phyloP scores from a whole-genome alignment of 345 rosid genomes.

The Bruguiera parviflora region DNA sequence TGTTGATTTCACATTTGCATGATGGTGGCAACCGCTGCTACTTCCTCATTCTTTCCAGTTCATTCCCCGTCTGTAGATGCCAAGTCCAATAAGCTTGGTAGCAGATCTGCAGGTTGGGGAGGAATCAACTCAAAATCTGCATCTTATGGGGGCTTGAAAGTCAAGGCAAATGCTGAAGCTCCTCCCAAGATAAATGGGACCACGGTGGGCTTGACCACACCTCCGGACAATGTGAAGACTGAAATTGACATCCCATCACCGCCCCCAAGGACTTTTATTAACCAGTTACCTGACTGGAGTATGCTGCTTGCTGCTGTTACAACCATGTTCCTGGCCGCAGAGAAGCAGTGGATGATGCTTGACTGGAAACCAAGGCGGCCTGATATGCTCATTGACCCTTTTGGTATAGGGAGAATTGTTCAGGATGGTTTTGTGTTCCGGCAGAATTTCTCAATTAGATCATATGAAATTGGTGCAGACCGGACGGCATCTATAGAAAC shows the following conservation, averaged over 20 bases:
- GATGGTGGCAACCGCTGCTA: constrained; percentile 81
- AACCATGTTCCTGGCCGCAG: constrained; percentile 93
- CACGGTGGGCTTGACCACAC: constrained; percentile 41
- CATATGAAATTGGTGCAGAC: constrained; percentile 98
- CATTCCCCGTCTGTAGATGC: constrained; percentile 51
- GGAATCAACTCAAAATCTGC: constrained; percentile 40
- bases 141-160: constrained; percentile 54
- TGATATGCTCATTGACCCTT: constrained; percentile 81
- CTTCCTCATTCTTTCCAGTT: constrained; percentile 66
- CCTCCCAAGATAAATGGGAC: constrained; percentile 84
- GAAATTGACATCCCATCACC: constrained; percentile 39
- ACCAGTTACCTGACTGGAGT: constrained; percentile 98
- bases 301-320: constrained; percentile 99
- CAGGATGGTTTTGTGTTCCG: constrained; percentile 84
- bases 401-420: constrained; percentile 80
- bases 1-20: constrained; percentile 7
- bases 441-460: constrained; percentile 88
- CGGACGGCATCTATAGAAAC: constrained; percentile 97
- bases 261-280: constrained; percentile 87
- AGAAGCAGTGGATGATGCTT: constrained; percentile 99
- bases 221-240: constrained; percentile 46
- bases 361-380: constrained; percentile 94
- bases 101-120: constrained; percentile 45
- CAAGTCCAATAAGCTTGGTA: constrained; percentile 40
- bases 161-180: constrained; percentile 74